Evolutionary conservation across 257 asterid genomes (phyloP), one percentile per base, ranked within the genome.

Genomic region (Salvia splendens): DNA sequence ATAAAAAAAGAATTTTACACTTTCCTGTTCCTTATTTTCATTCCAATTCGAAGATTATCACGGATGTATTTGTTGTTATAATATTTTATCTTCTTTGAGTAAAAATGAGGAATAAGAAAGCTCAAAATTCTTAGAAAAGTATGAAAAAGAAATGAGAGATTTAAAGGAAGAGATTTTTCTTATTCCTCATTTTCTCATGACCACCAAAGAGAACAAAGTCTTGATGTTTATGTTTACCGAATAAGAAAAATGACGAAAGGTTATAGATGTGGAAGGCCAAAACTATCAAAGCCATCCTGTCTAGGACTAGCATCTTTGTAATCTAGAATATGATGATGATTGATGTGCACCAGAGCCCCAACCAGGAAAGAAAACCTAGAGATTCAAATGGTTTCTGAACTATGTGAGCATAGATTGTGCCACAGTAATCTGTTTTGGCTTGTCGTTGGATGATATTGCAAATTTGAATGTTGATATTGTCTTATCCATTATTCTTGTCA

Each of bases 371-470:
- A 55, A 33, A 55, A 10, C 41, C 10, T 1, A 9, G 42, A 16
- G 17, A 43, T 28, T 12, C 61, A 36, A 62, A 24, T 55, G 56
- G 70, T 60, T 47, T 59, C 42, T 30, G 3, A 30, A 41, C 15
- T 24, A 50, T 57, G 24, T 24, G 16, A 41, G n/a, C 33, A 57
- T 65, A 52, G 41, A 8, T 38, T 16, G n/a, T 45, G 33, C 12
- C 12, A 62, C 70, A 38, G 2, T 5, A 35, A 6, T 54, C 59
- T 65, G 46, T 51, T 38, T 12, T 5, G 40, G 35, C 55, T 55
- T 14, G 57, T 72, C 15, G 24, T 62, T 61, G 58, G 51, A 35
- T 50, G 28, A 36, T 24, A n/a, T 51, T 62, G 32, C 15, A 43
- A n/a, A 12, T 46, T 40, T 1, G 48, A 61, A 42, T 24, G 14